Conservation (phyloP, 2,329 filamentous ascomycete species). For the Aschersonia sp. region DNA sequence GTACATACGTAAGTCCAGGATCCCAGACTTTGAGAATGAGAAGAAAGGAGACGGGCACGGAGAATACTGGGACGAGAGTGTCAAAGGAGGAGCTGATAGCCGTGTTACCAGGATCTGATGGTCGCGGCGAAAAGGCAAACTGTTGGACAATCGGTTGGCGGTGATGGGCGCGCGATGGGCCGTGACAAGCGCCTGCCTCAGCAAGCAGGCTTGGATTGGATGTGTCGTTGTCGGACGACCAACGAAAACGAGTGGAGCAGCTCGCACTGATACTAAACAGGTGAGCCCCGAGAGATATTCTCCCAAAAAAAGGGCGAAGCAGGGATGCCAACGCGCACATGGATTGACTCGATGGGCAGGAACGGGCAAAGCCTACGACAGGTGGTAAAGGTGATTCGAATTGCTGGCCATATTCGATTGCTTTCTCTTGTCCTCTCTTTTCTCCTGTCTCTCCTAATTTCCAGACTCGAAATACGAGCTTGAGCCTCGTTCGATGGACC, state of each 20-base stretch:
- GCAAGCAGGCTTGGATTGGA: too few relatives aligned
- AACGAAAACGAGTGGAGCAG: slow-evolving; percentile 2
- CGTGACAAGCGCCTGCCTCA: too few relatives aligned
- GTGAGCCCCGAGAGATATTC: slow-evolving; percentile 1
- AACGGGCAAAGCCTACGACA: not conserved
- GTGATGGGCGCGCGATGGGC: not conserved
- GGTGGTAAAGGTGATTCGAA: too few relatives aligned
- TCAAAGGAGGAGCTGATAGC: too few relatives aligned
- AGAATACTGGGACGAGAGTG: too few relatives aligned
- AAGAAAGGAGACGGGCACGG: too few relatives aligned
- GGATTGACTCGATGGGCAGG: not conserved
- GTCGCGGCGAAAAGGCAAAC: not conserved
- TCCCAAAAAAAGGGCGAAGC: slow-evolving; percentile 3
- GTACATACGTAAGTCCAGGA: too few relatives aligned
- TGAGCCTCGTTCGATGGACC: not conserved
- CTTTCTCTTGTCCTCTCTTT: not conserved
- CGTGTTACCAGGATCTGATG: not conserved
- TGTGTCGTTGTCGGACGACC: not conserved
- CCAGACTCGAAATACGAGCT: not conserved
- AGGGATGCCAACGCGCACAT: not conserved
- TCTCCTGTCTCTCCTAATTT: not conserved
- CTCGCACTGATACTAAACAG: not conserved
- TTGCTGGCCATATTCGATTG: too few relatives aligned
- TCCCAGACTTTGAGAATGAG: too few relatives aligned
- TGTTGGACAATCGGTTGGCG: not conserved